Percentiles rank a stretch among this genome's conserved stretches.
phyloP scores from a whole-genome alignment of 805 yeast genomes.

The Wickerhamiella kurtzmanii region DNA sequence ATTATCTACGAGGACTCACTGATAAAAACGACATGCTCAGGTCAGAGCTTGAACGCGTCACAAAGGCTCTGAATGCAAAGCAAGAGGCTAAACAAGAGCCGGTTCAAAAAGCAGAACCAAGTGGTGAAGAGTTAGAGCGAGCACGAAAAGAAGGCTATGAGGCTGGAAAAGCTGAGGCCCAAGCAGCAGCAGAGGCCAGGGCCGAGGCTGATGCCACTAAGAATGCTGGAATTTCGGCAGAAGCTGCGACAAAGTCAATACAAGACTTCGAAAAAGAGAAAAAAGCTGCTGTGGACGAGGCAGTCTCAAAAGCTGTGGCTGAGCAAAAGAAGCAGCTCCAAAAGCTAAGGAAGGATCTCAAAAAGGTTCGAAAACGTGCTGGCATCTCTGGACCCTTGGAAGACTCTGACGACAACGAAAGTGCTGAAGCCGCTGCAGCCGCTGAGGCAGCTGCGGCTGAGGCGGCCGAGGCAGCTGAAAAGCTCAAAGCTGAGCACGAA shows the following conservation, averaged over 20 bases:
- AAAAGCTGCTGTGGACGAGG: not conserved
- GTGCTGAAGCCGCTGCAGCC: not conserved
- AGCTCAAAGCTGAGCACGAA: not conserved
- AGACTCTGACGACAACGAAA: not conserved
- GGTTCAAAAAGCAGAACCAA: no score
- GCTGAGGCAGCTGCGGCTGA: not conserved
- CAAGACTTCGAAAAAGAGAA: no score
- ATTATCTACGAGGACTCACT: conserved; percentile 50
- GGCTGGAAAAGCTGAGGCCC: not conserved
- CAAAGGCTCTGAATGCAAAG: not conserved
- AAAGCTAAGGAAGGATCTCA: not conserved
- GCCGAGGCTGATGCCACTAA: no score
- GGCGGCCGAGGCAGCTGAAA: conserved; percentile 1
- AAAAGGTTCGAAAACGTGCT: not conserved
- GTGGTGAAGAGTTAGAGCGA: not conserved
- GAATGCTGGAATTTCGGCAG: no score
- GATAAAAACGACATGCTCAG: conserved; percentile 48
- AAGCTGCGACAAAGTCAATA: no score
- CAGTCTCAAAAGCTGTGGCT: not conserved
- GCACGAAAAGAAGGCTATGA: not conserved
- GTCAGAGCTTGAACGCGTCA: conserved; percentile 46
- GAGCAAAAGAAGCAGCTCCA: not conserved
- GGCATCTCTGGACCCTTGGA: not conserved
- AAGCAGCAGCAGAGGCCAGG: conserved; percentile 3
- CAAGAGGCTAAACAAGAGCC: not conserved